phyloP scores from a whole-genome alignment of 441 rosid genomes.

The Hypseocharis bilobata region DNA sequence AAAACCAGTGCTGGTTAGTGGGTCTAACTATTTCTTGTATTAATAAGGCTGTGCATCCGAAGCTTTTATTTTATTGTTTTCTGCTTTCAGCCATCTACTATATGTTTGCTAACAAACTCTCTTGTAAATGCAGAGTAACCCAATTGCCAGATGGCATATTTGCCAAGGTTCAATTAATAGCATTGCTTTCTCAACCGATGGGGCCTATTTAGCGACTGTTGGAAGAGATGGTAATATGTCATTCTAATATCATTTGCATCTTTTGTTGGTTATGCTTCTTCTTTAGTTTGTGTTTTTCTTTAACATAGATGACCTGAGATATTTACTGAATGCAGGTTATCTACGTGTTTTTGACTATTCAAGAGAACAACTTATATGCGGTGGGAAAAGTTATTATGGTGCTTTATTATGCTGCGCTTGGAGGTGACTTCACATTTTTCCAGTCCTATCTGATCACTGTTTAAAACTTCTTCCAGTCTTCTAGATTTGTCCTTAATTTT shows the following conservation, averaged over 20 bases:
- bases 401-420: conserved; percentile 87
- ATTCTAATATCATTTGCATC: conserved; percentile 1
- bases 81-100: conserved; percentile 3
- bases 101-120: conserved; percentile 16
- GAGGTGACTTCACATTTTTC: conserved; percentile 47
- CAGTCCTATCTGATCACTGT: not conserved
- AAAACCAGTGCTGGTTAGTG: not conserved
- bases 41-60: not conserved
- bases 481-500: not conserved
- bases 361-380: conserved; percentile 77
- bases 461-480: conserved; percentile 1
- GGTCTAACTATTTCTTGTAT: not conserved
- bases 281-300: conserved; percentile 6
- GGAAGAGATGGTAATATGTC: conserved; percentile 83
- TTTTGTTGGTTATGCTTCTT: conserved; percentile 8
- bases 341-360: conserved; percentile 73
- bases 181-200: conserved; percentile 77
- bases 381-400: conserved; percentile 94
- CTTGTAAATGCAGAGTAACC: conserved; percentile 66
- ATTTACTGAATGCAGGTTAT: conserved; percentile 46
- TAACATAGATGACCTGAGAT: conserved; percentile 17
- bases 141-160: conserved; percentile 93
- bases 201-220: conserved; percentile 70
- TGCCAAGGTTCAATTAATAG: conserved; percentile 84
- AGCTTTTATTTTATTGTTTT: conserved; percentile 6